Evolutionary conservation across 1,139 yeast genomes (phyloP), one percentile per base, ranked within the genome.

Genomic region (Debaryomyces singareniensis): DNA sequence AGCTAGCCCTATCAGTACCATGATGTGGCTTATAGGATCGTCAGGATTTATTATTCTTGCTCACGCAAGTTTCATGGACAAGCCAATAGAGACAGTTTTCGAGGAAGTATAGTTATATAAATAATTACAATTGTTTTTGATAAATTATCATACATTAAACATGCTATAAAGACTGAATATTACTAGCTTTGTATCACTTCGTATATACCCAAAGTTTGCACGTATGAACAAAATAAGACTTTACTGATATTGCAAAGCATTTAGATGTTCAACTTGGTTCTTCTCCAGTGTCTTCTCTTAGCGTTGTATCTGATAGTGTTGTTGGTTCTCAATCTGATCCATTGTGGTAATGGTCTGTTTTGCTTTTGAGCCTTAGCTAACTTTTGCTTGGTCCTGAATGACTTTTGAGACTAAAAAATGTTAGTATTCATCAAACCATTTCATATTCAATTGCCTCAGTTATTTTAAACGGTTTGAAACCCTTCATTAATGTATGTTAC

Each of bases 231-330:
- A 9, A 9, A 18, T 18, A 18, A 18, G 21, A 18, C 21, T n/a
- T n/a, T n/a, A n/a, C n/a, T n/a, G n/a, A n/a, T n/a, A n/a, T n/a
- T n/a, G 21, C 21, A 18, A 20, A 37, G 30, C 31, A 35, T 75
- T 85, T 86, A 91, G 80, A 91, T 71, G 82, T 81, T 78, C 75
- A 93, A 81, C 95, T 91, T 93, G 61, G 97, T 91, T 83, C 98
- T 86, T 84, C 96, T 91, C 99, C 99, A 93, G 94, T 93, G 95
- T 81, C 98, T 84, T 85, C 97, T 87, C 89, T 91, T 91, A 66
- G 96, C 94, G 76, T 91, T 91, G 89, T 89, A 91, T 79, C 91
- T 85, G 79, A 91, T 83, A 60, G 80, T 87, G 94, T 87, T 89
- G 72, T 75, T 81, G 68, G 98, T 87, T 83, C 89, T 91, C 75